Base-by-base conservation (phyloP, 2,329 filamentous ascomycete species). In the Exophiala calicioides region DNA sequence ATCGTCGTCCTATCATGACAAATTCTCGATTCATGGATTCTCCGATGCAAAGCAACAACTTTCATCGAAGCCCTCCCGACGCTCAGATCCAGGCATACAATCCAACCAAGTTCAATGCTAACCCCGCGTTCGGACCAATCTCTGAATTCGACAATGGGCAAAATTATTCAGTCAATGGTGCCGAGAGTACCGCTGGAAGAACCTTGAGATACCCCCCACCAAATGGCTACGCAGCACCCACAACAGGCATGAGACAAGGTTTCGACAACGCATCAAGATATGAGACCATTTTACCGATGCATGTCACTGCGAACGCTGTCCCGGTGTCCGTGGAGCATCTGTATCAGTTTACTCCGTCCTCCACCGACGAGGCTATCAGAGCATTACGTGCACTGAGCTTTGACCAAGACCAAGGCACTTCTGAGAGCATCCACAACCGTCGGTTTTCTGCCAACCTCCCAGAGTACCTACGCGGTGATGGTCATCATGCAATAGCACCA, bases 1-100 rank as follows among this genome's bases (percentile, higher is more conserved):
- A 59, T 46, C 35, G 47, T 38, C 39, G 54, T 38, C 23, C 43
- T 16, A 20, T 45, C 19, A 42, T 27, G 12, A 30, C 30, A 21
- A 41, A 21, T 20, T 19, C 44, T 20, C 50, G 53, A n/a, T 41
- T 31, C 13, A 18, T 43, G 6, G 35, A 40, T 31, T 53, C 53
- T 30, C 44, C 50, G 16, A 46, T 33, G 8, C 40, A 35, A 8
- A 13, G 32, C 12, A 24, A 31, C 6, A 40, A 35, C 24, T 46
- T 31, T 16, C 31, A 37, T 20, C 44, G 36, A 7, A 40, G 33
- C 33, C 40, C 36, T 24, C 27, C 30, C 15, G 45, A 40, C 15
- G 15, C 45, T 32, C 47, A 49, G n/a, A 16, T 42, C 6, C 50
- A 42, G 18, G 32, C 35, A 12, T 31, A 33, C 32, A 44, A 48